These are phyloP conservation scores for Karstenula rhodostoma DNA, from an alignment of 2,329 filamentous ascomycete genomes.

Conservation along the genomic window DNA sequence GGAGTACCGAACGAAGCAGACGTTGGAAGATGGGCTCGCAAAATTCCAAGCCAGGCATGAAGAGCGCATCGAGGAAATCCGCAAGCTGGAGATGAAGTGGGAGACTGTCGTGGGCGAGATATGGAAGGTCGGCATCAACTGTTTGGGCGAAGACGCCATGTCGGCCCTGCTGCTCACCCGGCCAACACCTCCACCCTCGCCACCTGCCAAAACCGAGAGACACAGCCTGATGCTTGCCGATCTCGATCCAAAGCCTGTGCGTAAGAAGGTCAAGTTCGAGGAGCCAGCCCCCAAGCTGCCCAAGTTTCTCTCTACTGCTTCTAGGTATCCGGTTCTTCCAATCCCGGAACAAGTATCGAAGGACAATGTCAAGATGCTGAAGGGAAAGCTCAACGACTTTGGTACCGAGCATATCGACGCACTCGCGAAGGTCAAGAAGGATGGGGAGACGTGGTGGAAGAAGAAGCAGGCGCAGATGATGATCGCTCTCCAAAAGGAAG, in stretches of 20 bases:
- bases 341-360: constrained; percentile 21
- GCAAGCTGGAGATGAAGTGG: constrained; percentile 36
- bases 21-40: constrained; percentile 30
- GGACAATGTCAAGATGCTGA: constrained; percentile 25
- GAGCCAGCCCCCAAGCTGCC: constrained; percentile 22
- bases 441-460: constrained; percentile 34
- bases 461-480: constrained; percentile 34
- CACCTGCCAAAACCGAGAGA: constrained; percentile 11
- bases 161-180: constrained; percentile 25
- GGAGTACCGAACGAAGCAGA: constrained; percentile 16
- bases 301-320: constrained; percentile 28
- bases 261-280: constrained; percentile 37
- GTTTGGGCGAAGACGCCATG: constrained; percentile 35
- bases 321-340: constrained; percentile 17
- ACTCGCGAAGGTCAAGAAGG: constrained; percentile 30
- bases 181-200: not conserved
- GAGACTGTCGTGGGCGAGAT: constrained; percentile 39
- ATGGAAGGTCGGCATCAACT: constrained; percentile 34
- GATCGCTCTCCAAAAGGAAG: constrained; percentile 24
- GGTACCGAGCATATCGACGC: constrained; percentile 32
- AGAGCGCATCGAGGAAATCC: constrained; percentile 28
- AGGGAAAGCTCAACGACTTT: constrained; percentile 25
- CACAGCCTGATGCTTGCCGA: constrained; percentile 29
- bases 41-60: constrained; percentile 32
- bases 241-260: constrained; percentile 21